Evolutionary conservation across 2,329 filamentous ascomycete genomes (phyloP).

Genomic region (Didymella pomorum): DNA sequence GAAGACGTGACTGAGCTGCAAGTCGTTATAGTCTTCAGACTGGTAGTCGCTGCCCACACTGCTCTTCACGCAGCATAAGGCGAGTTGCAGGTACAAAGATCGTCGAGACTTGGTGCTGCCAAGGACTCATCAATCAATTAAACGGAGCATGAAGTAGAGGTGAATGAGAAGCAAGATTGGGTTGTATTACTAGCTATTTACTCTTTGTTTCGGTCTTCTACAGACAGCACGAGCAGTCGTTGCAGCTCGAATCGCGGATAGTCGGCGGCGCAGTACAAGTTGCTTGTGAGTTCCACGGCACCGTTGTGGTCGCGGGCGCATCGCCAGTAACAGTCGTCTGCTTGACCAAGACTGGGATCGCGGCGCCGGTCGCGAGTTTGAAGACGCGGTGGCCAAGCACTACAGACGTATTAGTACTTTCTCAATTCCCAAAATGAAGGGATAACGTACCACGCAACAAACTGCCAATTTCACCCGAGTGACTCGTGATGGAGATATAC

Average conservation of each 20-base stretch:
- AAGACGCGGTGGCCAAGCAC: constrained; percentile 70
- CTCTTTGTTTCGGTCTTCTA: constrained; percentile 7
- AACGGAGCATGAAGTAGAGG: no score
- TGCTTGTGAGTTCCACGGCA: constrained; percentile 34
- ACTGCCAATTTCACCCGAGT: constrained; percentile 66
- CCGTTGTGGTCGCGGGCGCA: constrained; percentile 41
- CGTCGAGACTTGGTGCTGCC: no score
- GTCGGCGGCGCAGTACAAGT: constrained; percentile 44
- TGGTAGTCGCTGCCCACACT: no score
- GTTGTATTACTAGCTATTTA: no score
- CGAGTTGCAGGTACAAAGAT: no score
- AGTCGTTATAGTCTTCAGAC: no score
- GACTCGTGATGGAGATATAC: constrained; percentile 64
- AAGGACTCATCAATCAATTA: no score
- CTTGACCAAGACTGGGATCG: constrained; percentile 73
- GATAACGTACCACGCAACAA: constrained; percentile 53
- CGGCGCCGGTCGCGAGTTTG: constrained; percentile 69
- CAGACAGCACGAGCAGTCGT: constrained; percentile 49
- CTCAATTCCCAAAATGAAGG: no score
- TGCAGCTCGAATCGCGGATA: constrained; percentile 43
- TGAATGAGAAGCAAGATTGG: no score
- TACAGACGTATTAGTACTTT: constrained; percentile 13
- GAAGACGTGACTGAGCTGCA: no score
- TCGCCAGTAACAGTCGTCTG: constrained; percentile 57
- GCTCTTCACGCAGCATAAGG: no score